Evolutionary conservation across 2,329 filamentous ascomycete species (phyloP), one percentile per base, ranked within the genome.

Genomic region (Amylocarpus encephaloides): DNA sequence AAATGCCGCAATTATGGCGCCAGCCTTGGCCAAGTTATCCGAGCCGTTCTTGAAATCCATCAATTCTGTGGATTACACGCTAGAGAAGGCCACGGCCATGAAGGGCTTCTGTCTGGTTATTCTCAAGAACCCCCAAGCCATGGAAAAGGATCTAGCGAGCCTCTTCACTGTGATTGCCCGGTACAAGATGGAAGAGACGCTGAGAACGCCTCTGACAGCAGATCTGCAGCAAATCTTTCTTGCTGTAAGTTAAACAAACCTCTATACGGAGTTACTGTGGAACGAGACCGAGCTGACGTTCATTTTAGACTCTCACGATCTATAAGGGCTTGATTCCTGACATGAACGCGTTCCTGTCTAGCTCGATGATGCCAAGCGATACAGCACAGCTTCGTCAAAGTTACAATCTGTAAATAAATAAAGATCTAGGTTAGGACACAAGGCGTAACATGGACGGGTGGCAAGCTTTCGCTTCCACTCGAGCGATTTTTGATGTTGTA

Each of bases 81-180:
- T 95, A 53, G 93, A 98, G 70, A 98, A 98, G 71, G 89, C 87
- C 1, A 91, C 91, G 22, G 92, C 93, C 0, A 88, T 97, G 67
- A 83, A 88, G 62, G 93, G 93, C 0, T 96, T 98, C 70, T 87
- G 88, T 48, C 78, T 86, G 59, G 79, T 95, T 43, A 86, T 97
- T 3, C 79, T 86, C 54, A 81, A 83, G 64, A 97, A 97, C 63
- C 93, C 93, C 0, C 81, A 90, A 64, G 89, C 90, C 1, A 92
- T 98, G 81, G 93, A 97, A 70, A 85, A 85, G 59, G 86, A 83
- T 51, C 74, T 98, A 36, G 75, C 85, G 33, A 80, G 86, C 50
- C 94, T 93, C 70, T 95, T 98, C 67, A 78, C 76, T 46, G 78
- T 88, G 50, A 94, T 97, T 71, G 87, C 92, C 13, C 76, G 79